Base-by-base conservation (phyloP, 768 basidiomycete genomes). In the Termitomyces sp. region DNA sequence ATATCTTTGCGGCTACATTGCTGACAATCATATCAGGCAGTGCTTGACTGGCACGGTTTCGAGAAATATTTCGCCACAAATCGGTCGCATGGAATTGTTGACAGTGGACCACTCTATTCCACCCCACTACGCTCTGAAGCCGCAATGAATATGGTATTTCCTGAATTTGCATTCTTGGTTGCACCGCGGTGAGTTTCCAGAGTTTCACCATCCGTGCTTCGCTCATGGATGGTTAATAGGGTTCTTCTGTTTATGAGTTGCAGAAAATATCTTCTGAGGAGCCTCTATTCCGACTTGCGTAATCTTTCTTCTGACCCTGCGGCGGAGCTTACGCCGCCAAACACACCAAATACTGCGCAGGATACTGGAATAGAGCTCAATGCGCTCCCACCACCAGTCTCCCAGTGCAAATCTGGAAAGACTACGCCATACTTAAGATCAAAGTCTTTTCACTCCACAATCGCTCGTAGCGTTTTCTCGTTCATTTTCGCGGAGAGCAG, bases 401-500 rank as follows among this genome's bases (percentile, higher is more conserved):
- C 67, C 22, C 69, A 73, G 58, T 60, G 70, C 52, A 67, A 66
- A 50, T 65, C 33, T 45, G 57, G 27, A 55, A 64, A 57, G 63
- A 63, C 31, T 49, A 60, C 15, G 51, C 65, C 13, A 66, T 62
- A 34, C 24, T 53, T 54, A n/a, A 41, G 47, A 31, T 37, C 46
- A 3, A 54, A 45, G n/a, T 55, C 39, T 70, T 81, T 64, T 46
- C 88, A 91, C 62, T 83, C 86, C 0, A 68, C 70, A 4, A 66
- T 90, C 0, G 78, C 91, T 0, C 74, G 86, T 45, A 75, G 73
- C 0, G 69, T 85, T 7, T 93, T 94, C 64, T 81, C 89, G 0
- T 71, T 84, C 34, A 87, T 85, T 64, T 90, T 93, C 68, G 81
- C 87, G 1, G 92, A 93, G 71, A 83, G 86, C 54, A 87, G 85